Percentiles rank a stretch among this genome's conserved stretches.
phyloP scores from a whole-genome alignment of 441 rosid genomes.

The Mallotus repandus region DNA sequence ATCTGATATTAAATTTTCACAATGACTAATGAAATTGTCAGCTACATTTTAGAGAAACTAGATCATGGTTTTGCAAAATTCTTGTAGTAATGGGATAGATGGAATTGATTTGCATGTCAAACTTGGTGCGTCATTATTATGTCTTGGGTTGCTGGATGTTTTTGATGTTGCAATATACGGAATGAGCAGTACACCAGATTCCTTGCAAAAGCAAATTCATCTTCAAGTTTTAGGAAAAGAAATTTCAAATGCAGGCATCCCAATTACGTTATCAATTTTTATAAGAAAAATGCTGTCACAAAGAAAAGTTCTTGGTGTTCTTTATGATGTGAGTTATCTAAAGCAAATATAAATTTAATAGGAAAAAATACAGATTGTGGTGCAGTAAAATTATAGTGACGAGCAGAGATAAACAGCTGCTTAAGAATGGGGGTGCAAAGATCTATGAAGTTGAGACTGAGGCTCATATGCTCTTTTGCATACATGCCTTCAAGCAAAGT shows the following conservation, averaged over 20 bases:
- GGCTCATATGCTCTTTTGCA: constrained; percentile 1
- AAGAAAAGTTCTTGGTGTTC: no score
- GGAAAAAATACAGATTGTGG: no score
- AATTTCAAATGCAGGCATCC: not conserved
- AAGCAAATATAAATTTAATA: no score
- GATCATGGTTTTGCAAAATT: not conserved
- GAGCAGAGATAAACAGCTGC: no score
- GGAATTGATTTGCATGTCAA: constrained; percentile 8
- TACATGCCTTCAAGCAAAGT: constrained; percentile 1
- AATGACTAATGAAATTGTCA: not conserved
- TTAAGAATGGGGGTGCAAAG: no score
- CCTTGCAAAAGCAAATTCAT: not conserved
- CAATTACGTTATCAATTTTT: not conserved
- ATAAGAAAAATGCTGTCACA: not conserved
- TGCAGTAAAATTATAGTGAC: no score
- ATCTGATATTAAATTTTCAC: no score
- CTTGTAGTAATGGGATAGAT: not conserved
- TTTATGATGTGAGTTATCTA: no score
- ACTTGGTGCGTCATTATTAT: constrained; percentile 4
- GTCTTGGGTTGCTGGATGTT: not conserved
- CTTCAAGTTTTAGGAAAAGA: not conserved
- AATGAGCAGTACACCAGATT: not conserved
- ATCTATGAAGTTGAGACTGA: not conserved
- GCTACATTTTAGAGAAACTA: not conserved
- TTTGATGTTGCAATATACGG: constrained; percentile 7